Conservation (phyloP, 1,284 basidiomycete species). For the Trametes polyzona region DNA sequence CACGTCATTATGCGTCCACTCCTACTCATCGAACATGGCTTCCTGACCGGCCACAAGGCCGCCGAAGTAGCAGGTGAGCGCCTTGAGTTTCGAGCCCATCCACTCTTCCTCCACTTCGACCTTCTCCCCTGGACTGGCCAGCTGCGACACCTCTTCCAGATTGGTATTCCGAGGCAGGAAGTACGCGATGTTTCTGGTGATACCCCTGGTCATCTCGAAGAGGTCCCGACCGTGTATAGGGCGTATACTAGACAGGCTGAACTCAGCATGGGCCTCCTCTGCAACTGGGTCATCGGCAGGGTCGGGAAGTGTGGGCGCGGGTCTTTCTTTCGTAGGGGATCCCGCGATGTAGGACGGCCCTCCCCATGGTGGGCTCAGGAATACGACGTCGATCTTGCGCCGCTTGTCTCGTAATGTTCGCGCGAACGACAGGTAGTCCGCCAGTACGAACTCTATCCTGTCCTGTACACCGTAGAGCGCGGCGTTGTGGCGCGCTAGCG, state of each 20-base stretch:
- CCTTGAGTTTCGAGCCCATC: conserved; percentile 86
- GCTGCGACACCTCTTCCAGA: conserved; percentile 70
- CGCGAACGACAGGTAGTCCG: conserved; percentile 85
- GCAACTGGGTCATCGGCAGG: conserved; percentile 16
- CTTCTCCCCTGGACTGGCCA: conserved; percentile 41
- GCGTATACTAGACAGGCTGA: conserved; percentile 70
- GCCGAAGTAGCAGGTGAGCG: conserved; percentile 82
- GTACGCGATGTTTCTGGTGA: conserved; percentile 86
- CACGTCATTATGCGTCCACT: too few relatives aligned
- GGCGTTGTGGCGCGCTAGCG: conserved; percentile 91
- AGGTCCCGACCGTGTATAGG: conserved; percentile 85
- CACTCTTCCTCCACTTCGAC: conserved; percentile 90
- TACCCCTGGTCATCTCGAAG: conserved; percentile 69
- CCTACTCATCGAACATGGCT: conserved; percentile 47
- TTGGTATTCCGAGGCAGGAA: conserved; percentile 88
- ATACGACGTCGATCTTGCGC: conserved; percentile 80
- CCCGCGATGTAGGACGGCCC: conserved; percentile 72
- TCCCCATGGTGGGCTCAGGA: conserved; percentile 94
- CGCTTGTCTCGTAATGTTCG: conserved; percentile 41
- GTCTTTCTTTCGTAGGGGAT: conserved; percentile 20
- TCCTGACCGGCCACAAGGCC: conserved; percentile 72
- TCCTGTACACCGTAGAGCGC: conserved; percentile 92
- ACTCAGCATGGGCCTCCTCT: conserved; percentile 52
- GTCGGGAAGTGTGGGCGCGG: background rate
- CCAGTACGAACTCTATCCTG: conserved; percentile 92